phyloP scores from a whole-genome alignment of 805 yeast species.

The Candida stauntonica region DNA sequence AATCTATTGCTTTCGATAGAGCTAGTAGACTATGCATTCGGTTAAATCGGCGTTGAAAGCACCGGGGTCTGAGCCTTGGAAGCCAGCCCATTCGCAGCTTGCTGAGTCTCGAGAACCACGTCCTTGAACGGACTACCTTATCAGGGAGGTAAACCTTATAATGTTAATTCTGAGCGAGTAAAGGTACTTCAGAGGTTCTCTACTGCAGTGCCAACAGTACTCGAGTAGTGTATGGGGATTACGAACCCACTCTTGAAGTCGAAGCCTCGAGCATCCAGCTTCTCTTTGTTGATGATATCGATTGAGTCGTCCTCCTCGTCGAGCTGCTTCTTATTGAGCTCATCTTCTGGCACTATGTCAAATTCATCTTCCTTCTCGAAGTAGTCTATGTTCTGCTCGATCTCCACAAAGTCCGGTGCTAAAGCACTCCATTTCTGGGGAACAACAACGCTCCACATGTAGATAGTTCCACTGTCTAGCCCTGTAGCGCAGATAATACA shows the following conservation, averaged over 20 bases:
- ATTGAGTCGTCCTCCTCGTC: conserved; percentile 63
- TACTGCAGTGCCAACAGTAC: not conserved
- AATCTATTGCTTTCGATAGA: too few relatives aligned
- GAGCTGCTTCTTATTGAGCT: conserved; percentile 52
- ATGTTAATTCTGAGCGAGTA: too few relatives aligned
- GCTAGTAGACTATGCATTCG: too few relatives aligned
- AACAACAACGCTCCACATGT: conserved; percentile 73
- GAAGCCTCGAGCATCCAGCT: conserved; percentile 69
- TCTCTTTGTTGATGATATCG: conserved; percentile 64
- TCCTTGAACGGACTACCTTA: too few relatives aligned
- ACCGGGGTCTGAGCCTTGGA: too few relatives aligned
- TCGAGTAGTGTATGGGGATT: conserved; percentile 44
- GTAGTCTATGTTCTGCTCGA: conserved; percentile 87
- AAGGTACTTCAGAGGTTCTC: not conserved
- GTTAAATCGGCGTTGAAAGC: too few relatives aligned
- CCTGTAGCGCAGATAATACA: conserved; percentile 83
- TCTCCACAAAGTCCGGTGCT: conserved; percentile 94
- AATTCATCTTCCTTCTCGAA: conserved; percentile 89
- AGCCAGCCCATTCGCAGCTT: too few relatives aligned
- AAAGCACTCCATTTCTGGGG: conserved; percentile 96
- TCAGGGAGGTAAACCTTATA: not conserved
- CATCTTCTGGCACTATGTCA: conserved; percentile 70
- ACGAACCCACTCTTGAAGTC: conserved; percentile 51
- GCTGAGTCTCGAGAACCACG: too few relatives aligned
- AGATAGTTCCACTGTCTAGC: conserved; percentile 75